Evolutionary conservation across 2,329 filamentous ascomycete genomes (phyloP).

Genomic region (Penicillium sp.): DNA sequence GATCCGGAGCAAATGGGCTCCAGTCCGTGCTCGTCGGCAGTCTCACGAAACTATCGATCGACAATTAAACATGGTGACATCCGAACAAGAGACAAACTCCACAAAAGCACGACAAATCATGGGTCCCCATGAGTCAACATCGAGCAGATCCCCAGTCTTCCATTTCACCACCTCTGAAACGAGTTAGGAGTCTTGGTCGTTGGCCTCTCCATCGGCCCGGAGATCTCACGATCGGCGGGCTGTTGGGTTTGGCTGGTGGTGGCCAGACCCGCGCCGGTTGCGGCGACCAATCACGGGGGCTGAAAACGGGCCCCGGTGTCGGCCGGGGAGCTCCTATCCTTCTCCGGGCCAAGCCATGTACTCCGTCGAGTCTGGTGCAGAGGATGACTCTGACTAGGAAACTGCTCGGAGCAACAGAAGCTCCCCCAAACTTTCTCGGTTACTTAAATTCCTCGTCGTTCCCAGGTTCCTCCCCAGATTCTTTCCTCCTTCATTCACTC

Average conservation of each 20-base stretch:
- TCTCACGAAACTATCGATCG: background rate
- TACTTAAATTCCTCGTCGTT: slow-evolving; percentile 3
- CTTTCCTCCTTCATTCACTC: slow-evolving; percentile 12
- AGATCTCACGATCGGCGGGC: background rate
- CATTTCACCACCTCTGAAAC: background rate
- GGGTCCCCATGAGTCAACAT: background rate
- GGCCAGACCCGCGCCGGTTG: slow-evolving; percentile 6
- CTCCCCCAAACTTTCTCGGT: slow-evolving; percentile 2
- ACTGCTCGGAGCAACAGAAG: background rate
- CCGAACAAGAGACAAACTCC: background rate
- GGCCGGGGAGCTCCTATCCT: slow-evolving; percentile 26
- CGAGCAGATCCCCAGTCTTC: background rate
- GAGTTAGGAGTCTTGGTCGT: background rate
- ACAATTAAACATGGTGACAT: background rate
- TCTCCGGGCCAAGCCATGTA: slow-evolving; percentile 20
- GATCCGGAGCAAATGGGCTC: background rate
- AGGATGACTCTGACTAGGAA: background rate
- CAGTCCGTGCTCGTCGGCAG: background rate
- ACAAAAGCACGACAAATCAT: background rate
- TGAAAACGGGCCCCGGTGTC: slow-evolving; percentile 20
- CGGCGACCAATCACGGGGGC: slow-evolving; percentile 19
- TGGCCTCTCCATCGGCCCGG: background rate
- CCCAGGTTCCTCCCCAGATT: background rate
- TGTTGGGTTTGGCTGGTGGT: too few species aligned
- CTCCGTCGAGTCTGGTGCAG: background rate